These are phyloP conservation scores for Aspergillus arachidicola DNA, from an alignment of 2,329 filamentous ascomycete species.

Conservation along the genomic window DNA sequence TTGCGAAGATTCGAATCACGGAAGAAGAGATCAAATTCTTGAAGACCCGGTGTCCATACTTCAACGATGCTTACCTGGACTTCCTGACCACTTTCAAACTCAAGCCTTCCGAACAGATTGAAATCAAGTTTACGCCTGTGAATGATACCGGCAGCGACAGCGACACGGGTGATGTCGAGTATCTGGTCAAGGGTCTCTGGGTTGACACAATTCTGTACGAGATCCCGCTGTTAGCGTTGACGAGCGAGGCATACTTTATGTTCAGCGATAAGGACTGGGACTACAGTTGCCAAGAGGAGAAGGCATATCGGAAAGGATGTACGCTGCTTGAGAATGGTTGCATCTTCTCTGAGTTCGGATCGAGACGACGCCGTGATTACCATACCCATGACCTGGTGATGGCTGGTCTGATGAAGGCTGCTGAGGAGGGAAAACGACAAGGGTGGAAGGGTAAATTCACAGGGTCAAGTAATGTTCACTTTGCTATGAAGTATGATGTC, in stretches of 20 bases:
- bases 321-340: constrained; percentile 79
- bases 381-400: constrained; percentile 93
- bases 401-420: constrained; percentile 78
- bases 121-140: constrained; percentile 63
- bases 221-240: constrained; percentile 87
- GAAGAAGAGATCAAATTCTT: constrained; percentile 80
- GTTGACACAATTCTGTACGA: constrained; percentile 96
- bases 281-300: constrained; percentile 82
- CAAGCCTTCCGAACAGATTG: constrained; percentile 77
- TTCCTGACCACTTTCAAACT: constrained; percentile 83
- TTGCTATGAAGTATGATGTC: constrained; percentile 90
- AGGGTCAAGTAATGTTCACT: constrained; percentile 94
- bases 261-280: constrained; percentile 94
- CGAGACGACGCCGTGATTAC: constrained; percentile 84
- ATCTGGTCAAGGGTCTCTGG: constrained; percentile 82
- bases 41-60: constrained; percentile 75
- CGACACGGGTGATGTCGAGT: constrained; percentile 72
- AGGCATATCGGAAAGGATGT: constrained; percentile 79
- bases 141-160: constrained; percentile 63
- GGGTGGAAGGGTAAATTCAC: constrained; percentile 73
- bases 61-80: constrained; percentile 73
- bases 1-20: constrained; percentile 78
- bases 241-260: constrained; percentile 95
- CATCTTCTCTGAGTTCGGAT: constrained; percentile 91
- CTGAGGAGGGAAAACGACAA: constrained; percentile 66